Conservation (phyloP, 441 rosid species). For the Croton setiger region DNA sequence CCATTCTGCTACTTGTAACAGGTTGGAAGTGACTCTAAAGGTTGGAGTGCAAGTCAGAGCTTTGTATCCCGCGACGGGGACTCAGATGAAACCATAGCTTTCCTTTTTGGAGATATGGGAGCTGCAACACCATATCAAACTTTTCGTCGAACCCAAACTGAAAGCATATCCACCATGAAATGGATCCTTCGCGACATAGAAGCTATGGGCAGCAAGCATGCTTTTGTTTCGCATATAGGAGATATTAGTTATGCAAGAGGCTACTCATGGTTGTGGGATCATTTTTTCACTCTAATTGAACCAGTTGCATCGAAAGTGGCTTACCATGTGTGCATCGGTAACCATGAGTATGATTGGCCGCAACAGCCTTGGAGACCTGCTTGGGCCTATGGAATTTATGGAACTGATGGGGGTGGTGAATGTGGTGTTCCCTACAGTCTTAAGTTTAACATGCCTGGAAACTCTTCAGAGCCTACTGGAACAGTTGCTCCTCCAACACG, state of each 20-base stretch:
- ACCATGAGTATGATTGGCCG: slow-evolving; percentile 94
- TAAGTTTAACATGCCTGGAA: slow-evolving; percentile 88
- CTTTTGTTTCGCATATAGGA: slow-evolving; percentile 76
- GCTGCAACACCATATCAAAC: slow-evolving; percentile 71
- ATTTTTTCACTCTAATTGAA: slow-evolving; percentile 67
- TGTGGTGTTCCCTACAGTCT: slow-evolving; percentile 92
- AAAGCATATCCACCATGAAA: slow-evolving; percentile 69
- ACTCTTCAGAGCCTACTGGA: slow-evolving; percentile 70
- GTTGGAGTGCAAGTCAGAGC: slow-evolving; percentile 65
- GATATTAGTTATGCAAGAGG: slow-evolving; percentile 93
- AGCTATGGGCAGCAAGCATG: slow-evolving; percentile 59
- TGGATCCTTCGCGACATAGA: slow-evolving; percentile 81
- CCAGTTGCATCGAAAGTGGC: slow-evolving; percentile 77
- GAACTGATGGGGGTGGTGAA: slow-evolving; percentile 89
- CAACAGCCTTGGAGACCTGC: slow-evolving; percentile 89
- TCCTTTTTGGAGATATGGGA: slow-evolving; percentile 92
- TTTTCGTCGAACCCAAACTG: slow-evolving; percentile 65
- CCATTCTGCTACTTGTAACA: slow-evolving; percentile 18
- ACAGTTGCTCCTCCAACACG: slow-evolving; percentile 58
- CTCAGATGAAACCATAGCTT: slow-evolving; percentile 58
- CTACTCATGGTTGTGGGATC: slow-evolving; percentile 91
- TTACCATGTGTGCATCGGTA: slow-evolving; percentile 91
- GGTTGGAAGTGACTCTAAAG: slow-evolving; percentile 78
- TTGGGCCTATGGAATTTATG: slow-evolving; percentile 53
- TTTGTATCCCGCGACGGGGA: slow-evolving; percentile 55